Conservation (phyloP, 2,329 filamentous ascomycete species). For the Sporothrix curviconia region DNA sequence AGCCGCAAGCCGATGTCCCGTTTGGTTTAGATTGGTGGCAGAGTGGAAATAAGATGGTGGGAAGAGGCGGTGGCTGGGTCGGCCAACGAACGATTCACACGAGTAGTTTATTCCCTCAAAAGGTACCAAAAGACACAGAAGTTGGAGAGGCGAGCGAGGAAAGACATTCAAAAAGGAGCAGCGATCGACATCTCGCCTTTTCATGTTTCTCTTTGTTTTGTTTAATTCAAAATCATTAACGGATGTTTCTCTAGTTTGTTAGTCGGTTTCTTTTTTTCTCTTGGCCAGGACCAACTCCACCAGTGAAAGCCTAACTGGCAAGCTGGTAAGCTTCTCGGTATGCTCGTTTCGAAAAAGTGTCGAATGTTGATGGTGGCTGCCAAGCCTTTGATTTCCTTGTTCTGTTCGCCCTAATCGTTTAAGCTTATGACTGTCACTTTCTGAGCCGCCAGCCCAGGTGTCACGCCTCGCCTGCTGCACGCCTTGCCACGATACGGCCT, state of each 20-base stretch:
- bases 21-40: not conserved
- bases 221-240: too few species aligned
- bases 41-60: not conserved
- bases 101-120: too few species aligned
- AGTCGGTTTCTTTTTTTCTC: not conserved
- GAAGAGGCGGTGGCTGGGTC: not conserved
- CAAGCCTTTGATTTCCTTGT: not conserved
- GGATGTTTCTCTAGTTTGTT: too few species aligned
- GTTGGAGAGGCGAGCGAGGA: not conserved
- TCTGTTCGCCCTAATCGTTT: not conserved
- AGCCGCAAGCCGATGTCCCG: not conserved
- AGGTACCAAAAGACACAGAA: not conserved
- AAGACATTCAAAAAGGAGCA: not conserved
- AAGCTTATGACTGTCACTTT: not conserved
- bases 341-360: not conserved
- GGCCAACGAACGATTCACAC: too few species aligned
- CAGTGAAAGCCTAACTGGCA: too few species aligned
- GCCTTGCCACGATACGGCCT: not conserved
- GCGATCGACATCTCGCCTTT: not conserved
- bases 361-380: too few species aligned
- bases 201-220: not conserved
- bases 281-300: too few species aligned
- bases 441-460: too few species aligned
- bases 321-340: not conserved
- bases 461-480: too few species aligned